Conservation (phyloP, 176 grass and related monocot genomes). For the Avena insularis region DNA sequence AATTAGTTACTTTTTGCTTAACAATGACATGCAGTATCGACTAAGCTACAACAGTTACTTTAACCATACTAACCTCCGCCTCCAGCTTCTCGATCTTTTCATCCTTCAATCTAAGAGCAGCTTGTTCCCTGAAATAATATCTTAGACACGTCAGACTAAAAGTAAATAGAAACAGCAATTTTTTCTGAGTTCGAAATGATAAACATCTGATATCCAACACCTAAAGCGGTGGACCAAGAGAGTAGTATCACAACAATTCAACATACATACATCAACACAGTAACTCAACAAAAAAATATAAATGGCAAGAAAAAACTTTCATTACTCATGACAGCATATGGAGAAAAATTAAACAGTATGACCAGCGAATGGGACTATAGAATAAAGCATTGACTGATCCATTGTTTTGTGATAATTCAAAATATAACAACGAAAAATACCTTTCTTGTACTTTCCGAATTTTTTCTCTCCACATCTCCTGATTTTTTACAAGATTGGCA, state of each 20-base stretch:
- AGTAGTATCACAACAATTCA: not conserved
- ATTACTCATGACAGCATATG: slow-evolving; percentile 7
- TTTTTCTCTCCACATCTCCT: slow-evolving; percentile 73
- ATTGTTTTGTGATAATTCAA: slow-evolving; percentile 6
- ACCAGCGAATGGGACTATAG: slow-evolving; percentile 3
- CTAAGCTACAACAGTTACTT: not conserved
- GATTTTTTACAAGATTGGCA: slow-evolving; percentile 78
- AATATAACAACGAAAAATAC: slow-evolving; percentile 40
- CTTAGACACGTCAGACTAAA: not conserved
- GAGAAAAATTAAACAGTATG: slow-evolving; percentile 14
- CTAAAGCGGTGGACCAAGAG: not conserved
- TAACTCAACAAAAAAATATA: not conserved
- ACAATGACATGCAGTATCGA: not conserved
- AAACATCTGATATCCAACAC: slow-evolving; percentile 17
- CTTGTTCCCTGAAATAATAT: slow-evolving; percentile 69
- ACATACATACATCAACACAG: not conserved
- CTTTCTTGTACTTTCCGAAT: slow-evolving; percentile 68
- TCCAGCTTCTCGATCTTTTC: slow-evolving; percentile 75
- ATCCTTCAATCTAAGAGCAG: slow-evolving; percentile 63
- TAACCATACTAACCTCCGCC: slow-evolving; percentile 69
- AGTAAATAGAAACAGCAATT: slow-evolving; percentile 5
- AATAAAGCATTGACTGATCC: slow-evolving; percentile 25
- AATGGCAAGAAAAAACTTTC: not conserved
- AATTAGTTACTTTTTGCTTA: not conserved
- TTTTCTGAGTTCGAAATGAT: slow-evolving; percentile 12